Evolutionary conservation across 2,329 filamentous ascomycete species (phyloP), one percentile per base, ranked within the genome.

Genomic region (Ophiosphaerella narmari): DNA sequence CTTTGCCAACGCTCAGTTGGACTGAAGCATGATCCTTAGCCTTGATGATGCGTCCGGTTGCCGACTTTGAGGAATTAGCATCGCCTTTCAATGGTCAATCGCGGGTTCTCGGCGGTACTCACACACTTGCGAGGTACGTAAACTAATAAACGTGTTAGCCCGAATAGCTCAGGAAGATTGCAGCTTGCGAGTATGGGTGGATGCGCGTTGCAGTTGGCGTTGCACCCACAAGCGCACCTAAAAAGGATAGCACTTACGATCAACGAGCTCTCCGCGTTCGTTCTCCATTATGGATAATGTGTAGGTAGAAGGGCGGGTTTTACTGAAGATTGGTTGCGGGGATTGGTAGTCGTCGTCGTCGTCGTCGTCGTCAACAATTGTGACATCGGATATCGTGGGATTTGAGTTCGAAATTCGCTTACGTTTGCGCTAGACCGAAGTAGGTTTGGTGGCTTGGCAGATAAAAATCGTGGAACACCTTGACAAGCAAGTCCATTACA

Each of bases 1-100:
- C 94, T 85, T 97, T 97, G 80, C 88, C 93, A 77, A 99, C 84
- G 72, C 88, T 90, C 80, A 99, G 91, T 82, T 99, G 94, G 72
- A 97, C 94, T 60, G 90, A 96, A 73, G 91, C 93, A 86, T 99
- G 94, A 83, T 99, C 94, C 85, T 97, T 97, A 84, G 94, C 91
- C 85, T 97, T 97, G 88, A 99, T 97, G 86, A 97, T 97, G 82
- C 94, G 91, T 90, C 96, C 62, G 51, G 63, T 66, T 46, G 62
- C 63, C 44, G 61, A 63, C 59, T 64, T 49, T 35, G n/a, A n/a
- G 40, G 31, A 12, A 44, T 66, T 63, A 66, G 60, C 58, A 62
- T 63, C 53, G 60, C 52, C 43, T 11, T 38, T 43, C 36, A 43
- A 37, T 23, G 37, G 31, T 49, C 42, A 50, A 47, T 21, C 26